Evolutionary conservation across 164 flowering plant genomes (phyloP).

Genomic region (Vitis rupestris): DNA sequence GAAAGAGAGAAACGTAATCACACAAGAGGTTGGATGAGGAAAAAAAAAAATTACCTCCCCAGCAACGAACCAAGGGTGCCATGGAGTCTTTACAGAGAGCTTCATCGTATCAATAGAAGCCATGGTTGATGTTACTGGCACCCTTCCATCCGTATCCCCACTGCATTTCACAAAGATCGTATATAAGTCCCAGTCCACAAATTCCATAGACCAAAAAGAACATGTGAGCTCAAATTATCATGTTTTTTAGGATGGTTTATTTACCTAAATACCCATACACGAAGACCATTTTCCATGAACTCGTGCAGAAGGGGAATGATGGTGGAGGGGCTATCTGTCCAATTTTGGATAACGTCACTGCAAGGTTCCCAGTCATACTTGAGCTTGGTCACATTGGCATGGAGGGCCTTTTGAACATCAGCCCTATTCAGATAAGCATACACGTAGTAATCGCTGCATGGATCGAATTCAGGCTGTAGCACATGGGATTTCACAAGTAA

Average conservation of each 20-base stretch:
- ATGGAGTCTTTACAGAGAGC: slow-evolving; percentile 38
- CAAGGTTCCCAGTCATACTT: slow-evolving; percentile 39
- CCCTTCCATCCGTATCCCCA: slow-evolving; percentile 29
- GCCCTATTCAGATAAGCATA: slow-evolving; percentile 40
- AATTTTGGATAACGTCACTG: slow-evolving; percentile 25
- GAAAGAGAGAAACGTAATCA: too few relatives aligned
- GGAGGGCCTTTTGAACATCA: slow-evolving; percentile 56
- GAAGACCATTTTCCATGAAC: slow-evolving; percentile 33
- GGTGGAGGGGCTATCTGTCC: slow-evolving; percentile 38
- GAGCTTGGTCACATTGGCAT: slow-evolving; percentile 49
- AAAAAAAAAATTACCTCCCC: slow-evolving; percentile 23
- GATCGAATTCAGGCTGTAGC: slow-evolving; percentile 37
- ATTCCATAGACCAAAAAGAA: too few relatives aligned
- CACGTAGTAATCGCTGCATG: slow-evolving; percentile 40
- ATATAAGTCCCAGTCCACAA: too few relatives aligned
- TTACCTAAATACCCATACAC: slow-evolving; percentile 62
- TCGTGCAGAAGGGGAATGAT: slow-evolving; percentile 41
- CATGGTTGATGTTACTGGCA: slow-evolving; percentile 74
- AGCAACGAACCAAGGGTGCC: slow-evolving; percentile 60
- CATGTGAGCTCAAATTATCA: too few relatives aligned
- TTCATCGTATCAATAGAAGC: slow-evolving; percentile 51
- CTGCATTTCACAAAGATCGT: neutral
- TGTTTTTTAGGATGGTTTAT: neutral
- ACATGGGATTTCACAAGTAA: neutral
- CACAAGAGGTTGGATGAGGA: too few relatives aligned